Base-by-base conservation (phyloP, 108 stramenopile genomes). In the Cyclotella choctawhatcheeana region DNA sequence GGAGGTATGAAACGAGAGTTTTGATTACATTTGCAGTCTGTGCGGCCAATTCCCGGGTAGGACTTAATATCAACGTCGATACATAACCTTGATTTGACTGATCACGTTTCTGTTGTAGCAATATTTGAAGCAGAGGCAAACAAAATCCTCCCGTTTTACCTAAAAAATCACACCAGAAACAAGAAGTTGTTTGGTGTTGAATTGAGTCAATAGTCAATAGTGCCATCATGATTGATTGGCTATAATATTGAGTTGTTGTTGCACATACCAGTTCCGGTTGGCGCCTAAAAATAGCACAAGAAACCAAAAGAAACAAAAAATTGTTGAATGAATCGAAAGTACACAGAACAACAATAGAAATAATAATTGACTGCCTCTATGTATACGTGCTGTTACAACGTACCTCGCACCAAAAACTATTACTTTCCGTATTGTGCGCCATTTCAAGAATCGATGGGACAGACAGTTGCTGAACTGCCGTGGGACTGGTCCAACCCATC, bases 121-220 rank as follows among this genome's bases (percentile, higher is more conserved):
- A 60, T 43, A 77, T 58, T 54, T 96, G 88, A 14, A 97, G 40
- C n/a, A 95, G 69, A n/a, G 98, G 98, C 10, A 98, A 62, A 3
- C 85, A 71, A 76, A 93, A 99, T 2, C 93, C 90, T 1, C 89
- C 94, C 0, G 97, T 98, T 48, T 99, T 98, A 6, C 97, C 98
- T 21, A n/a, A n/a, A n/a, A n/a, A n/a, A n/a, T n/a, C n/a, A n/a
- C n/a, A n/a, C n/a, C n/a, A n/a, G n/a, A n/a, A n/a, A n/a, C n/a
- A n/a, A n/a, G n/a, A n/a, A n/a, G n/a, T n/a, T n/a, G n/a, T n/a
- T n/a, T n/a, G n/a, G n/a, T n/a, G n/a, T n/a, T n/a, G n/a, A n/a
- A n/a, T n/a, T n/a, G n/a, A n/a, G n/a, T n/a, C n/a, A n/a, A n/a
- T n/a, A n/a, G n/a, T n/a, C n/a, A n/a, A n/a, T n/a, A n/a, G n/a